These are phyloP conservation scores for Mycena olivaceomarginata DNA, from an alignment of 768 basidiomycete genomes.

Conservation along the genomic window DNA sequence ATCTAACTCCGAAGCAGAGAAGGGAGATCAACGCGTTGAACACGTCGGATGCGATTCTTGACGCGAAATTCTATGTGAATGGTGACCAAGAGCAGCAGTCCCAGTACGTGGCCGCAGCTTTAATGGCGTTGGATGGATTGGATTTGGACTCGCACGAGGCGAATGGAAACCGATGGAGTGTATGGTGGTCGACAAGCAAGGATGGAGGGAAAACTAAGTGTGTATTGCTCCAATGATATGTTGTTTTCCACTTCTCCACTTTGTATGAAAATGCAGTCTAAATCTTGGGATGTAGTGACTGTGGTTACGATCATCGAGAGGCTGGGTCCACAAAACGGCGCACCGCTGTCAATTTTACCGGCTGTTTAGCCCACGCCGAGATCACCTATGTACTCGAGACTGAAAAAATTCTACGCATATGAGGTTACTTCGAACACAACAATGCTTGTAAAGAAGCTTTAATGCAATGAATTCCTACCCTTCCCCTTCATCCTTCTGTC, in stretches of 20 bases:
- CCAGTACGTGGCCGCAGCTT: constrained; percentile 3
- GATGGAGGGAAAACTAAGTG: constrained; percentile 1
- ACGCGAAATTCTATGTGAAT: too few relatives aligned
- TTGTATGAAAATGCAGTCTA: too few relatives aligned
- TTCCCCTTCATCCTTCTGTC: background rate
- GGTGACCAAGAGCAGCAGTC: background rate
- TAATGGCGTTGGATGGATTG: constrained; percentile 14
- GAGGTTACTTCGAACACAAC: background rate
- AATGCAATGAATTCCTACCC: background rate
- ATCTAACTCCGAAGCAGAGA: too few relatives aligned
- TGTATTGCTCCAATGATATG: background rate
- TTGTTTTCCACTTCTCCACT: too few relatives aligned
- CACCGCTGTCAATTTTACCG: background rate
- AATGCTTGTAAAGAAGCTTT: background rate
- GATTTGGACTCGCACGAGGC: constrained; percentile 14
- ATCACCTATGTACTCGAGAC: background rate
- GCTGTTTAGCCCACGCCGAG: background rate
- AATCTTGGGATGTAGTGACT: background rate
- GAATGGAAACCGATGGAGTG: constrained; percentile 20
- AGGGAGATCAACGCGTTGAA: too few relatives aligned
- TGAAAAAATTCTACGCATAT: background rate
- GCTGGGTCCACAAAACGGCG: background rate
- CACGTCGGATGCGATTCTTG: too few relatives aligned
- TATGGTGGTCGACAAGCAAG: constrained; percentile 18
- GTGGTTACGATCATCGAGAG: constrained; percentile 1